phyloP scores from a whole-genome alignment of 495 filamentous ascomycete species.

The Podospora pseudoanserina region DNA sequence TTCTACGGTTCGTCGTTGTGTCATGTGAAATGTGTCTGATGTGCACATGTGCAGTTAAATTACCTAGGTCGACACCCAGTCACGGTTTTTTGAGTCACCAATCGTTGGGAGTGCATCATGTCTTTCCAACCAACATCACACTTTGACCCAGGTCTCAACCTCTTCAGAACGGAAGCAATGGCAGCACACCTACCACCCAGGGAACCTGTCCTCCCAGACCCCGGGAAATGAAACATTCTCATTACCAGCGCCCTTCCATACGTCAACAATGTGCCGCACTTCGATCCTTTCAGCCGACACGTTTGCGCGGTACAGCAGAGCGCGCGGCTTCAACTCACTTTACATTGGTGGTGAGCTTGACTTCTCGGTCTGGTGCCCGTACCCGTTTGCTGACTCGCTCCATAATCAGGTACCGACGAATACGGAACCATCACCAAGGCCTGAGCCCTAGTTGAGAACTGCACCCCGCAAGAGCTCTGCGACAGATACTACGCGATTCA shows the following conservation, averaged over 20 bases:
- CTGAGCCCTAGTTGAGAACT: slow-evolving; percentile 56
- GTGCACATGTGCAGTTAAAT: too few species aligned
- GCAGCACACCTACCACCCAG: too few species aligned
- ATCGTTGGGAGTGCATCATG: too few species aligned
- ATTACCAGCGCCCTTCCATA: slow-evolving; percentile 69
- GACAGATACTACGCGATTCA: slow-evolving; percentile 78
- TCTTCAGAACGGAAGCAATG: too few species aligned
- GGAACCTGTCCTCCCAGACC: slow-evolving; percentile 35
- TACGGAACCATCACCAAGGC: slow-evolving; percentile 76
- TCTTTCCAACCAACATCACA: too few species aligned
- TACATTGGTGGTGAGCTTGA: slow-evolving; percentile 48
- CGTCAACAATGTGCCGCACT: slow-evolving; percentile 89
- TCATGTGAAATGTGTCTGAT: too few species aligned
- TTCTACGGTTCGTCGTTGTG: too few species aligned
- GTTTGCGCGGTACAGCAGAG: slow-evolving; percentile 50
- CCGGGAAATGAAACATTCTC: slow-evolving; percentile 47
- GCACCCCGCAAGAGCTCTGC: slow-evolving; percentile 65
- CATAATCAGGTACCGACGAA: slow-evolving; percentile 9
- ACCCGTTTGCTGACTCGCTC: background rate
- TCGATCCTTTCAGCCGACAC: slow-evolving; percentile 68
- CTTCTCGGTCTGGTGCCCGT: background rate
- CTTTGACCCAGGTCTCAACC: too few species aligned
- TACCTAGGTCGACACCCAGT: too few species aligned
- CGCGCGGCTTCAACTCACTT: slow-evolving; percentile 39
- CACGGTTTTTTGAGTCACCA: too few species aligned